Evolutionary conservation across 1,284 basidiomycete genomes (phyloP), one percentile per base, ranked within the genome.

Genomic region (Heterobasidion parviporum): DNA sequence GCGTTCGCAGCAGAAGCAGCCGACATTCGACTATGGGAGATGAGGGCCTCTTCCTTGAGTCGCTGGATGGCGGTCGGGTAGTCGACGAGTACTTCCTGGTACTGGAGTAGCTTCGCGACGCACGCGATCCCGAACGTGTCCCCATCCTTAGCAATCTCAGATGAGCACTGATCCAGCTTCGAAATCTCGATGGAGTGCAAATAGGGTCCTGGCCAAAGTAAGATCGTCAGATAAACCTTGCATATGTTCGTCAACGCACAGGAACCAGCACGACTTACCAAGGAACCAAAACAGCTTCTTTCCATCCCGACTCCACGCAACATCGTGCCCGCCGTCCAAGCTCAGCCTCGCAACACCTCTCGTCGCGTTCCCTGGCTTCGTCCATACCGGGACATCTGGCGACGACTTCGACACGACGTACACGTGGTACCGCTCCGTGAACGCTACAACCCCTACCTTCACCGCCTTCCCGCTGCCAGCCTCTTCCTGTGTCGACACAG

Each of bases 201-300:
- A 63, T 78, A 85, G 7, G 85, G 80, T 0, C 87, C 86, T 89
- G 47, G 26, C 26, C 45, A 56, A 16, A 26, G 54, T 54, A 51
- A 38, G 18, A 35, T 34, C 55, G 41, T 26, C 26, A 26, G 4
- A 26, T 5, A 26, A 26, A 26, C 3, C 4, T 26, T 26, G 26
- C 2, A 49, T 16, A 33, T 33, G 16, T 6, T 49, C 9, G 32
- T 14, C 15, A 32, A 32, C 26, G 14, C 47, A 8, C 47, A 49
- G 18, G 32, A 49, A 49, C 7, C 2, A 12, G 10, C 16, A 52
- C 8, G 1, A 65, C 74, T 53, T 64, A 85, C 85, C 86, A 26
- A 88, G 73, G 66, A 88, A 77, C 87, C 86, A 88, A 59, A 86
- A 85, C 34, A 88, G 55, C 45, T 70, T 81, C 54, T 73, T 78